Base-by-base conservation (phyloP, 2,329 filamentous ascomycete species). In the Cladophialophora immunda region DNA sequence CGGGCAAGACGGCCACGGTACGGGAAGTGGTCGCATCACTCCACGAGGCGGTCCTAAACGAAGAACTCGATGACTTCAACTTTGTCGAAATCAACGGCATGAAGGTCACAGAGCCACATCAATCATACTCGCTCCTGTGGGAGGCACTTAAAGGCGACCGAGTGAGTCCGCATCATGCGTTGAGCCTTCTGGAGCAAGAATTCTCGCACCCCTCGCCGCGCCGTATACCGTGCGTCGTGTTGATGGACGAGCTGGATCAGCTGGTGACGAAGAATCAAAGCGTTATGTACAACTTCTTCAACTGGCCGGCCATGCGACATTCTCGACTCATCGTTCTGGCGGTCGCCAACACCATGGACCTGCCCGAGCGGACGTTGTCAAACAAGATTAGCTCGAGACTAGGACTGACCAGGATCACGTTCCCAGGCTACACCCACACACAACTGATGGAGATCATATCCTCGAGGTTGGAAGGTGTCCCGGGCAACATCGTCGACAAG, bases 271-370 rank as follows among this genome's bases (percentile, higher is more conserved):
- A 94, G 76, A 98, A 97, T 75, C 96, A 99, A 78, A 94, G 92
- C n/a, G 95, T 99, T 80, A 99, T 99, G 95, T 99, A 99, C 82
- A 99, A 99, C 79, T 99, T 99, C 79, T 99, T 99, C 86, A 99
- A 99, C 76, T 99, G 95, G 95, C 95, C 95, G 3, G 92, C 92
- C 11, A 84, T 98, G 62, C 88, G 92, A 58, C 94, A 99, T 79
- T 97, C 93, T 62, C 89, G 94, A 57, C 85, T 99, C 53, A 97
- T 99, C 77, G 96, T 99, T 6, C 87, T 99, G 6, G 96, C 96
- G 11, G 95, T 99, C 19, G 96, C 95, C 60, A 99, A 99, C 79
- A 99, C 95, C 27, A 99, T 99, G 95, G 95, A 99, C 80, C 81
- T 99, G 65, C 95, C 95, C 0, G 95, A 99, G 79, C 86, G 95